Conservation (phyloP, 2,329 filamentous ascomycete species). For the Nectriaceae sp. region DNA sequence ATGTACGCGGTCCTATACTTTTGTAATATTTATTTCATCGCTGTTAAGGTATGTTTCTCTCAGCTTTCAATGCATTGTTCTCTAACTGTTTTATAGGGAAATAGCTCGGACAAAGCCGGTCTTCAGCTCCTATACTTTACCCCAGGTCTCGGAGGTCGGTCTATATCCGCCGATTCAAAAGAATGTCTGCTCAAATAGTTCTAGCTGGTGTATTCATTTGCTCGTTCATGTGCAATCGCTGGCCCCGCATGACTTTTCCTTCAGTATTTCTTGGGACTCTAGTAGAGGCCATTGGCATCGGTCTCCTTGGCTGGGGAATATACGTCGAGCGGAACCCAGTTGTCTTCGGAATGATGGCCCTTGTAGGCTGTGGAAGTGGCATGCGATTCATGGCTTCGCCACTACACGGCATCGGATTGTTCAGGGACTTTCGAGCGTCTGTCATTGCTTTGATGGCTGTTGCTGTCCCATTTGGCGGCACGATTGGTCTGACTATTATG, state of each 20-base stretch:
- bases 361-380: conserved; percentile 64
- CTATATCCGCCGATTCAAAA: background rate
- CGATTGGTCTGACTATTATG: conserved; percentile 67
- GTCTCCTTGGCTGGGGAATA: conserved; percentile 59
- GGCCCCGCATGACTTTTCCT: conserved; percentile 62
- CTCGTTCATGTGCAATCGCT: conserved; percentile 60
- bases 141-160: conserved; percentile 58
- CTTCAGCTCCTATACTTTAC: conserved; percentile 63
- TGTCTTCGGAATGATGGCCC: conserved; percentile 67
- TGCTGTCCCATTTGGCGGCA: conserved; percentile 63
- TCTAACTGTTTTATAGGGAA: conserved; percentile 38
- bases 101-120: conserved; percentile 52
- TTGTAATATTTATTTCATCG: conserved; percentile 66
- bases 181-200: background rate
- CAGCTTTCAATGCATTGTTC: background rate
- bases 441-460: conserved; percentile 63
- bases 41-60: conserved; percentile 45
- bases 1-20: conserved; percentile 65
- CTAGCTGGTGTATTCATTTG: conserved; percentile 57
- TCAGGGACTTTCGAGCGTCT: conserved; percentile 56
- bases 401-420: conserved; percentile 64
- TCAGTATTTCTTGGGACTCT: conserved; percentile 59
- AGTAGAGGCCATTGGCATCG: conserved; percentile 59
- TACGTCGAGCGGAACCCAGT: conserved; percentile 47
- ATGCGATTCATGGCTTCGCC: conserved; percentile 65